Percentiles rank a stretch among this genome's conserved stretches.
phyloP scores from a whole-genome alignment of 495 filamentous ascomycete species.

The Aspergillus carlsbadensis region DNA sequence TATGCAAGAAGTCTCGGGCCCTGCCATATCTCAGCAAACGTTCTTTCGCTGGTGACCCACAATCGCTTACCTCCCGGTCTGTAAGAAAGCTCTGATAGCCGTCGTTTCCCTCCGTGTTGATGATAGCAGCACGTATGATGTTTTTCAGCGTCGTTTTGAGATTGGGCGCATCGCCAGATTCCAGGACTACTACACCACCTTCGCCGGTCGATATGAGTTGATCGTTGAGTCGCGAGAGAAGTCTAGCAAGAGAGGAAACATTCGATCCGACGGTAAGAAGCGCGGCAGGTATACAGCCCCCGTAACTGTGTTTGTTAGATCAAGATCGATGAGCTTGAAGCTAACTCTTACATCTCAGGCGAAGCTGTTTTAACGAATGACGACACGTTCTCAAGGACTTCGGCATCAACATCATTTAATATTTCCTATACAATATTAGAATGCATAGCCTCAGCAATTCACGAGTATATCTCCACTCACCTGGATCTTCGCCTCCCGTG shows the following conservation, averaged over 20 bases:
- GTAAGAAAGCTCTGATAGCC: slow-evolving; percentile 45
- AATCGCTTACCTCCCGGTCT: slow-evolving; percentile 51
- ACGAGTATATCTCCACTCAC: slow-evolving; percentile 39
- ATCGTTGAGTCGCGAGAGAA: slow-evolving; percentile 66
- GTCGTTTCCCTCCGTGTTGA: slow-evolving; percentile 51
- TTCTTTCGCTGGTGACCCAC: neutral
- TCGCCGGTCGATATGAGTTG: slow-evolving; percentile 45
- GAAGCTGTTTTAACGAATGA: slow-evolving; percentile 61
- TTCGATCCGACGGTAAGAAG: slow-evolving; percentile 87
- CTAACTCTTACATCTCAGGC: slow-evolving; percentile 35
- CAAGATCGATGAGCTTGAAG: neutral
- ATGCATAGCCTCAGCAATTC: neutral
- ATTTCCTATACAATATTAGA: slow-evolving; percentile 28
- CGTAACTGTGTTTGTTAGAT: slow-evolving; percentile 32
- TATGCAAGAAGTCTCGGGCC: slow-evolving; percentile 80
- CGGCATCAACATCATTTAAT: slow-evolving; percentile 46
- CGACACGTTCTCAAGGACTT: slow-evolving; percentile 64
- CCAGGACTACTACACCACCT: slow-evolving; percentile 64
- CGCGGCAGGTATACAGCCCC: slow-evolving; percentile 67
- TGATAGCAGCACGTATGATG: slow-evolving; percentile 70
- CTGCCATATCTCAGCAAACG: slow-evolving; percentile 29
- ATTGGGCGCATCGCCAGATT: slow-evolving; percentile 76
- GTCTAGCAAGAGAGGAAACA: slow-evolving; percentile 69
- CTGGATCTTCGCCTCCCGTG: slow-evolving; percentile 66
- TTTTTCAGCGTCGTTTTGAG: slow-evolving; percentile 81